Percentiles rank a stretch among this genome's conserved stretches.
phyloP scores from a whole-genome alignment of 2,329 filamentous ascomycete species.

The Graphilbum sp. region DNA sequence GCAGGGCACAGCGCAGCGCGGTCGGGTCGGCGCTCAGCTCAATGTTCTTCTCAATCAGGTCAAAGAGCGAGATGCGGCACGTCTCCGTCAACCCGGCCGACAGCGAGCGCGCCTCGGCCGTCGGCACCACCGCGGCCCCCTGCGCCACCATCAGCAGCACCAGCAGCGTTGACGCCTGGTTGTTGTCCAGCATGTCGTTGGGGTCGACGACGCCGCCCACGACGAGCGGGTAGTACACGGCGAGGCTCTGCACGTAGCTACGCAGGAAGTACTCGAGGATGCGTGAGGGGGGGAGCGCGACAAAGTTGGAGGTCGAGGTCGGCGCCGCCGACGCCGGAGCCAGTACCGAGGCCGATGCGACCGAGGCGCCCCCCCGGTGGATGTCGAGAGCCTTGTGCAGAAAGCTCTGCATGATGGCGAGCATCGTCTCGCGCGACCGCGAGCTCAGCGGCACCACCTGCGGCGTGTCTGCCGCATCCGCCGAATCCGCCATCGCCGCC shows the following conservation, averaged over 20 bases:
- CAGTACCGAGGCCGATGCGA: too few species aligned
- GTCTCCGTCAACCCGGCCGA: conserved; percentile 53
- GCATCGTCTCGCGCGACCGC: conserved; percentile 47
- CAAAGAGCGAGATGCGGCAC: conserved; percentile 55
- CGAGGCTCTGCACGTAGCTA: conserved; percentile 48
- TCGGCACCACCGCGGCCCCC: conserved; percentile 49
- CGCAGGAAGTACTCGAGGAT: conserved; percentile 52
- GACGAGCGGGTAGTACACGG: conserved; percentile 49
- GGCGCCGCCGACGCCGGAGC: too few species aligned
- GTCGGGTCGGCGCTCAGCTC: conserved; percentile 49
- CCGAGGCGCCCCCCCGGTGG: conserved; percentile 36
- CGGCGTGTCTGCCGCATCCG: conserved; percentile 18
- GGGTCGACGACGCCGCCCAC: conserved; percentile 43
- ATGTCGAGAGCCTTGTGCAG: conserved; percentile 55
- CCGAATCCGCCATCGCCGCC: too few species aligned
- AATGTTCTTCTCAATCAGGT: conserved; percentile 56
- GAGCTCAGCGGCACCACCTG: conserved; percentile 28
- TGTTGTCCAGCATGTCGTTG: conserved; percentile 51
- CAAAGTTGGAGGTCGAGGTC: conserved; percentile 50
- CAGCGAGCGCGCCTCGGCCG: conserved; percentile 46
- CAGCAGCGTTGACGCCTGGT: conserved; percentile 47
- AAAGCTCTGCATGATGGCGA: conserved; percentile 56
- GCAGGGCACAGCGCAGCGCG: conserved; percentile 46
- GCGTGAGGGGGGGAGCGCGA: conserved; percentile 47
- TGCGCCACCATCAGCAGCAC: conserved; percentile 59